phyloP scores from a whole-genome alignment of 768 basidiomycete species.

The Russula olivacea region DNA sequence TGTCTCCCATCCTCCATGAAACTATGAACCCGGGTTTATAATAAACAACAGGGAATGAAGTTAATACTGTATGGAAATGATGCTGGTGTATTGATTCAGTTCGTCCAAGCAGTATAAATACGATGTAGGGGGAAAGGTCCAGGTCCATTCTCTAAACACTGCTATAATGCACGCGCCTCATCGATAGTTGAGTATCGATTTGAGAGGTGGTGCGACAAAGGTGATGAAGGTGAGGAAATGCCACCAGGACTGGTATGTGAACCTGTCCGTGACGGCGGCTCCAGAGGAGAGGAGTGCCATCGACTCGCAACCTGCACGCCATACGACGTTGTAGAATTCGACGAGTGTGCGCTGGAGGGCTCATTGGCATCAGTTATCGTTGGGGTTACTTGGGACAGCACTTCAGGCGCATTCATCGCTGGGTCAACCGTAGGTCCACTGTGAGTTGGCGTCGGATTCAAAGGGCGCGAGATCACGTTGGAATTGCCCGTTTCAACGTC shows the following conservation, averaged over 20 bases:
- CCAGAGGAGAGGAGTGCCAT: conserved; percentile 17
- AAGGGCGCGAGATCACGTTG: conserved; percentile 32
- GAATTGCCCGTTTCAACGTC: conserved; percentile 22
- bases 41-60: conserved; percentile 9
- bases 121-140: conserved; percentile 3
- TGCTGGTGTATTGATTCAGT: conserved; percentile 5
- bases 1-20: neutral
- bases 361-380: conserved; percentile 14
- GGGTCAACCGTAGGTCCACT: conserved; percentile 38
- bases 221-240: conserved; percentile 2
- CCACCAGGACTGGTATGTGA: conserved; percentile 6
- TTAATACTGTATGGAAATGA: conserved; percentile 20
- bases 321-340: conserved; percentile 22
- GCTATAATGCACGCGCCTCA: conserved; percentile 10
- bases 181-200: conserved; percentile 13
- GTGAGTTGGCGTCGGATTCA: conserved; percentile 49
- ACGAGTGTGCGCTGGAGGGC: conserved; percentile 23
- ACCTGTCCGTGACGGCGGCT: conserved; percentile 5
- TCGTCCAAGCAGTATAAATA: conserved; percentile 4
- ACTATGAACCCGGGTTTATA: neutral
- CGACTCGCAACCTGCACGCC: conserved; percentile 17
- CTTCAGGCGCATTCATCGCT: conserved; percentile 33
- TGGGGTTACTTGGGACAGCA: conserved; percentile 44
- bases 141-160: neutral
- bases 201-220: neutral